Base-by-base conservation (phyloP, 1,284 basidiomycete species). In the Malassezia japonica region DNA sequence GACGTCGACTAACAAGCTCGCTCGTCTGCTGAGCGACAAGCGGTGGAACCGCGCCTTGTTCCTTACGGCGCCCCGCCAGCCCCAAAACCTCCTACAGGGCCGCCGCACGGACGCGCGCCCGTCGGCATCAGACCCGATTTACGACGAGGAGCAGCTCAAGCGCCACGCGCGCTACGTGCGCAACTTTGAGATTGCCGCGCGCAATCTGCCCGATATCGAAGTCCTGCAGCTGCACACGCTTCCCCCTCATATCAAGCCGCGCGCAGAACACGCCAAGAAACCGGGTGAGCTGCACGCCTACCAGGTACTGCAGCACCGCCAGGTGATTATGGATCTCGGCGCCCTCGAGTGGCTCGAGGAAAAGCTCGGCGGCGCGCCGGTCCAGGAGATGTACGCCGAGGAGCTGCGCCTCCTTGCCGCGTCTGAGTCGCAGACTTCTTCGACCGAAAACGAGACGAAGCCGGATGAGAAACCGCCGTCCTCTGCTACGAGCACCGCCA, bases 301-400 rank as follows among this genome's bases (percentile, higher is more conserved):
- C 54, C 60, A 70, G 52, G 61, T 72, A n/a, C 58, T 72, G n/a
- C 55, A 57, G 27, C 44, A 61, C 20, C 45, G 55, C 38, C 60
- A 62, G 53, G 48, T 71, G 20, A 57, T 72, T 15, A 55, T 62
- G 50, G 70, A 72, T 46, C 45, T 72, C n/a, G 70, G 70, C n/a
- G 70, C 70, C 4, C 54, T 72, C 7, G 70, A 72, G 50, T 71
- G 70, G 70, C 61, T 72, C 23, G 70, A 72, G 51, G 69, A 68
- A 45, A 70, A 68, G 56, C 57, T 72, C 1, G 68, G 70, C 10
- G 70, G 70, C 13, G 60, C 65, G 24, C 55, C 61, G 41, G 62
- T 64, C 46, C 70, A 72, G 46, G 50, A 61, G 37, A 28, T 56
- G 33, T 43, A 50, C 38, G 32, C 39, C 15, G 44, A 49, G 32